These are phyloP conservation scores for Saturnispora hagleri DNA, from an alignment of 805 yeast genomes.

Conservation along the genomic window DNA sequence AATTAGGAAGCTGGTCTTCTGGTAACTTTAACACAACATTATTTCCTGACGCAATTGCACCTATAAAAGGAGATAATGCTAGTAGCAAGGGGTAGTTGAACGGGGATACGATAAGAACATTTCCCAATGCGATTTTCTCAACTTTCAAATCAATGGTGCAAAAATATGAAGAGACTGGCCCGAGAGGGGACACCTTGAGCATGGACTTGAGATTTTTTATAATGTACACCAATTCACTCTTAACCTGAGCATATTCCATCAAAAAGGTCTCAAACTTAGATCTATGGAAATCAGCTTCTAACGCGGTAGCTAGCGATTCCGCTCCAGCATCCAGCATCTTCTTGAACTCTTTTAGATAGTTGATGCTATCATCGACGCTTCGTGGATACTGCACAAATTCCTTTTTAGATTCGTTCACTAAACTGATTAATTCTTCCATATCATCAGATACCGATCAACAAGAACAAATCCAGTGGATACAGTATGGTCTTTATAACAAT, in stretches of 20 bases:
- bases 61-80: constrained; percentile 55
- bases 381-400: background rate
- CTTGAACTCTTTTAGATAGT: constrained; percentile 1
- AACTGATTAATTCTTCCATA: too few species aligned
- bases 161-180: constrained; percentile 28
- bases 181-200: constrained; percentile 42
- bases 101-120: constrained; percentile 64
- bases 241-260: constrained; percentile 43
- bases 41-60: constrained; percentile 84
- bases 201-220: constrained; percentile 54
- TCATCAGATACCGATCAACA: too few species aligned
- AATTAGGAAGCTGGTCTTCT: constrained; percentile 60
- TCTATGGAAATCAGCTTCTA: constrained; percentile 60
- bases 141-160: constrained; percentile 19
- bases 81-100: constrained; percentile 73
- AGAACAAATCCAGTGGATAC: too few species aligned
- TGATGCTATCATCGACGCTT: background rate
- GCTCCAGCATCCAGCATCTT: constrained; percentile 1
- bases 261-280: constrained; percentile 50
- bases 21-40: constrained; percentile 63
- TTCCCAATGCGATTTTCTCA: constrained; percentile 47
- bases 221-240: constrained; percentile 49
- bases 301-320: constrained; percentile 45
- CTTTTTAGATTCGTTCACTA: too few species aligned
- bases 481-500: too few species aligned